Evolutionary conservation across 306 rosid species (phyloP), one percentile per base, ranked within the genome.

Genomic region (Cicer pinnatifidum): DNA sequence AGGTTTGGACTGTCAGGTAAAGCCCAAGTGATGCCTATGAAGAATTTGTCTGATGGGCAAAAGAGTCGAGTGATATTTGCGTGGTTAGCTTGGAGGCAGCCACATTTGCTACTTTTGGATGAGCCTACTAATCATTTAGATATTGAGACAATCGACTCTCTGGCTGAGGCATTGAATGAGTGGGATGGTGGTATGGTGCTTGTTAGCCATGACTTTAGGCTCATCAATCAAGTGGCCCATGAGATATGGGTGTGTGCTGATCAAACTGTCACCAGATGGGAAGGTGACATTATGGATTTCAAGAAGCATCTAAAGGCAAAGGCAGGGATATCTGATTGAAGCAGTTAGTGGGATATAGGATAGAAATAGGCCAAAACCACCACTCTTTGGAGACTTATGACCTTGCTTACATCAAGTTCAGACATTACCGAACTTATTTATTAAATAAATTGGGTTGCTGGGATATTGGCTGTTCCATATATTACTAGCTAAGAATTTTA

Each of bases 171-270:
- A 7, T 79, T 94, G 92, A 94, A 91, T 37, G 98, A 94, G 78
- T 91, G 98, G 98, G 98, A 94, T 39, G 98, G 98, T 13, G 98
- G 98, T 11, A 0, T 94, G 88, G 98, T 94, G 71, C 97, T 94
- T 71, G 97, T 94, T 23, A 94, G 98, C 78, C 98, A 94, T 43
- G 98, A 94, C 70, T 94, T 94, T 77, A 89, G 98, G 88, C 97
- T 94, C 78, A 94, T 94, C 61, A 94, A 94, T 84, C 98, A 94
- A 77, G 97, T 94, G 1, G 98, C 98, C 16, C 74, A 88, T 71
- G 97, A 94, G 82, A 94, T 94, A 53, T 91, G 98, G 98, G 95
- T 91, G 6, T 94, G 98, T 43, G 98, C 89, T 43, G 81, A 91
- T 54, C 94, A 83, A 81, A 68, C 86, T 13, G 92, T 94, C 69